phyloP scores from a whole-genome alignment of 225 moss, liverwort and hornwort genomes.

The Polytrichum commune region DNA sequence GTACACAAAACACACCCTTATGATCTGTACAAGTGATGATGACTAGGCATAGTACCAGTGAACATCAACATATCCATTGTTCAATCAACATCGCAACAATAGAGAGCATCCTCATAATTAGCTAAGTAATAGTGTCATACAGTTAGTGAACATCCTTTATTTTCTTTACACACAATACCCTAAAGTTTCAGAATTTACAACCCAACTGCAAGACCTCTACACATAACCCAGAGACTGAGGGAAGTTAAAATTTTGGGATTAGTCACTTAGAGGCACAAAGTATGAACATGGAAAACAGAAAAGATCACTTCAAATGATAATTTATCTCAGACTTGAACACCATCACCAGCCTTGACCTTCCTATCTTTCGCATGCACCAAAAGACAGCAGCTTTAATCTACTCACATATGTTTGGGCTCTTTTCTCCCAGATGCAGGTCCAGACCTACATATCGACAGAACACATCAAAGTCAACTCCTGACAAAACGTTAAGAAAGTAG shows the following conservation, averaged over 20 bases:
- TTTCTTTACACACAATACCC: no score
- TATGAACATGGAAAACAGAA: not conserved
- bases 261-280: no score
- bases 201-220: no score
- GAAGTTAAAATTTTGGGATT: no score
- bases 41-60: not conserved
- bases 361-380: no score
- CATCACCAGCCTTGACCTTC: not conserved
- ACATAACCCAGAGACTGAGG: no score
- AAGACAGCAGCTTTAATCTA: slow-evolving; percentile 5
- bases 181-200: no score
- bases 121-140: no score
- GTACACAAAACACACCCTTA: slow-evolving; percentile 9
- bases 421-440: slow-evolving; percentile 56
- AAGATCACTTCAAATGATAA: not conserved
- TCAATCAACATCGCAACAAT: no score
- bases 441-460: slow-evolving; percentile 43
- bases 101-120: no score
- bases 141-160: no score
- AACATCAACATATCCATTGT: not conserved
- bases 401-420: slow-evolving; percentile 76
- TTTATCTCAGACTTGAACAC: not conserved
- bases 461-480: slow-evolving; percentile 16
- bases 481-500: not conserved
- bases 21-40: not conserved